phyloP scores from a whole-genome alignment of 2,329 filamentous ascomycete genomes.

The Cytospora schulzeri region DNA sequence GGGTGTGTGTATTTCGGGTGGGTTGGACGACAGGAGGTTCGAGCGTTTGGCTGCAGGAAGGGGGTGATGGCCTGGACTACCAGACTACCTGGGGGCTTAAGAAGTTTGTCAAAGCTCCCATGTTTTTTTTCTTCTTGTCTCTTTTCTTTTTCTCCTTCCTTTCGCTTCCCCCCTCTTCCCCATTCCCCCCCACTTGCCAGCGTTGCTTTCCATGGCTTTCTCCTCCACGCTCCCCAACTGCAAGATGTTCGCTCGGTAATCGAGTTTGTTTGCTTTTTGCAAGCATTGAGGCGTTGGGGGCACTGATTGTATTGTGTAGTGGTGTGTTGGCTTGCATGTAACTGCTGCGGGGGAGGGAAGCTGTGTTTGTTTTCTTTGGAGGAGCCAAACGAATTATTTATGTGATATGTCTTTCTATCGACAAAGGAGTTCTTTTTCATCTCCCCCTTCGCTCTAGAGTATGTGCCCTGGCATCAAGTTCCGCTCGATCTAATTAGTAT shows the following conservation, averaged over 20 bases:
- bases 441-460: constrained; percentile 9
- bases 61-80: not conserved
- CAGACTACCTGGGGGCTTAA: not conserved
- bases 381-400: not conserved
- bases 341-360: not conserved
- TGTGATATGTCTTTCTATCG: constrained; percentile 10
- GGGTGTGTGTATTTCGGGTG: not conserved
- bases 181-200: not conserved
- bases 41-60: not conserved
- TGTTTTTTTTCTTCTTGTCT: not conserved
- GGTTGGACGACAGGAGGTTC: not conserved
- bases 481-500: not conserved
- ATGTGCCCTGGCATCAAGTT: not conserved
- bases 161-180: not conserved
- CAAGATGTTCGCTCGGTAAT: not conserved
- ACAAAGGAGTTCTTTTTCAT: not conserved
- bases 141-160: not conserved
- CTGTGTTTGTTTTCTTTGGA: too few relatives aligned
- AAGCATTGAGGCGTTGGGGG: not conserved
- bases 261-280: not conserved
- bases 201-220: not conserved
- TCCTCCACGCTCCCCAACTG: not conserved
- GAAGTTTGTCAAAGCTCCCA: not conserved
- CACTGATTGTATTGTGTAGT: not conserved
- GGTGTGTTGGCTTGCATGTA: not conserved